Evolutionary conservation across 208 protist genomes (phyloP).

Genomic region (Acanthamoeba sp.): DNA sequence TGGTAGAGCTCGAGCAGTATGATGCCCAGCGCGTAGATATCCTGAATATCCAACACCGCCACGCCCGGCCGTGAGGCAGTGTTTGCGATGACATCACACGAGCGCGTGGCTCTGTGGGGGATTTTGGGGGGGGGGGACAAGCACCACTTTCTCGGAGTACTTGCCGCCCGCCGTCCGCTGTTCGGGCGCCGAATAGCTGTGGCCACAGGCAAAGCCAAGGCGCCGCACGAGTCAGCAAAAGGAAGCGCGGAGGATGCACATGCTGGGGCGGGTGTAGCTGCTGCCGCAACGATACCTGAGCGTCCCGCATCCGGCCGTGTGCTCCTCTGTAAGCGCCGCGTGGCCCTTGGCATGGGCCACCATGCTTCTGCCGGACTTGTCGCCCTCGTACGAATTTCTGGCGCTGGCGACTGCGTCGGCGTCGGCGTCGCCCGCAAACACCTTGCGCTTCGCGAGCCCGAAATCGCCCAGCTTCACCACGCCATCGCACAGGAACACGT

Average conservation of each 20-base stretch:
- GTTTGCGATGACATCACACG: too few species aligned
- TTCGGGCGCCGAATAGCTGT: conserved; percentile 37
- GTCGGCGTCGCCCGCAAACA: background rate
- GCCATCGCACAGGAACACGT: conserved; percentile 42
- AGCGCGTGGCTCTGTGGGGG: too few species aligned
- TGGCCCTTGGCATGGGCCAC: background rate
- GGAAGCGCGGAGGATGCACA: too few species aligned
- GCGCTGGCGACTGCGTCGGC: background rate
- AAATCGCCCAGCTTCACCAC: conserved; percentile 52
- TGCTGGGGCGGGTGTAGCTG: too few species aligned
- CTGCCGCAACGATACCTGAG: background rate
- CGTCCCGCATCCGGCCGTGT: conserved; percentile 2
- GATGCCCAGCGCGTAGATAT: conserved; percentile 85
- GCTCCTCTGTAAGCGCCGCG: background rate
- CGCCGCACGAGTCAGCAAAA: too few species aligned
- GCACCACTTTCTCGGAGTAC: conserved; percentile 26
- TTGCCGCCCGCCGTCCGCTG: conserved; percentile 6
- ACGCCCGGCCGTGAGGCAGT: too few species aligned
- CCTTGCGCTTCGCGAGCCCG: conserved; percentile 21
- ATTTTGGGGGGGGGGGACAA: background rate
- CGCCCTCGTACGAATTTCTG: background rate
- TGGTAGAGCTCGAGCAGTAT: conserved; percentile 84
- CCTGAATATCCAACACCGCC: background rate
- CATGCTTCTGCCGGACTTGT: background rate
- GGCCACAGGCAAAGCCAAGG: too few species aligned